Evolutionary conservation across 805 yeast genomes (phyloP).

Genomic region (Starmerella riodocensis): DNA sequence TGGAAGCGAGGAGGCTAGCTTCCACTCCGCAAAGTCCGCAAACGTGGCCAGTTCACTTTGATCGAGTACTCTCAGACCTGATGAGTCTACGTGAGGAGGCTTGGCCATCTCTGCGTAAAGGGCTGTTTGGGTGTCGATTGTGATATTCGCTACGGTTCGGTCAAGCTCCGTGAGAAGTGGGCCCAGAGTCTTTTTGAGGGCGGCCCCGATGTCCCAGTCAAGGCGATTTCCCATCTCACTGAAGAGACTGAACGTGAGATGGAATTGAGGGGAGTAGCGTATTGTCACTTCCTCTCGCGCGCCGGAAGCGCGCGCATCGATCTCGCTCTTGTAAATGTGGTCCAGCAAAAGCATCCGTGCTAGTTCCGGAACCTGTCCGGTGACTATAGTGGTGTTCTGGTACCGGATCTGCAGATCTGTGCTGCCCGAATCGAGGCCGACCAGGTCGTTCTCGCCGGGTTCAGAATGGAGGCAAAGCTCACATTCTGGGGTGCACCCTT

Average conservation of each 20-base stretch:
- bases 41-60: conserved; percentile 54
- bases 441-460: conserved; percentile 31
- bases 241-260: conserved; percentile 61
- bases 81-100: conserved; percentile 17
- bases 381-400: conserved; percentile 34
- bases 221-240: conserved; percentile 46
- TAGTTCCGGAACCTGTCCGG: conserved; percentile 51
- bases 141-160: conserved; percentile 50
- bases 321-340: conserved; percentile 33
- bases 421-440: conserved; percentile 33
- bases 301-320: not conserved
- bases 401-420: conserved; percentile 33
- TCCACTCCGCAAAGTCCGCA: conserved; percentile 79
- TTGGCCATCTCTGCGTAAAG: conserved; percentile 39
- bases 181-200: conserved; percentile 36
- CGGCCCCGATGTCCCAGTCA: conserved; percentile 57
- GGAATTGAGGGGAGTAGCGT: conserved; percentile 52
- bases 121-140: conserved; percentile 66
- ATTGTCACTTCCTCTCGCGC: conserved; percentile 23
- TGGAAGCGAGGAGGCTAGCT: conserved; percentile 41
- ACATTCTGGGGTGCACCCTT: conserved; percentile 18
- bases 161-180: conserved; percentile 44
- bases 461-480: conserved; percentile 33
- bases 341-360: conserved; percentile 41
- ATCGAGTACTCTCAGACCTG: conserved; percentile 27